Evolutionary conservation across 352 stramenopile genomes (phyloP).

Genomic region (Phytophthora hibernalis): DNA sequence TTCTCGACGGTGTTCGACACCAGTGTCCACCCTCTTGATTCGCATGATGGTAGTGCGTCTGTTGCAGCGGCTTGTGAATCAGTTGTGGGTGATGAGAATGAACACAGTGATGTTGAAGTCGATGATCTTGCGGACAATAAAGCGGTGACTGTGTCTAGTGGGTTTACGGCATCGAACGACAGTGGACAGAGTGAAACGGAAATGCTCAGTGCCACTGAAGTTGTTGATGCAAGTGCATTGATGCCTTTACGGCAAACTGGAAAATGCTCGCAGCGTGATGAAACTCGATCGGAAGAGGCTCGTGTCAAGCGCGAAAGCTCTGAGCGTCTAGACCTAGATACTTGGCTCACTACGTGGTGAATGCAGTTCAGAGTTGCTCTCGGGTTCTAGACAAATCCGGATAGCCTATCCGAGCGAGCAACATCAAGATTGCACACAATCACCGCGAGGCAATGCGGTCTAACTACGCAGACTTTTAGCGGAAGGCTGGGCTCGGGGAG

Average conservation of each 20-base stretch:
- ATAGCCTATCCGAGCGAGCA: background rate
- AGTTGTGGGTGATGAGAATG: background rate
- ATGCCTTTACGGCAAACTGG: background rate
- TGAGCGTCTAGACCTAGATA: background rate
- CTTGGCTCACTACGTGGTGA: conserved; percentile 3
- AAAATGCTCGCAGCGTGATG: background rate
- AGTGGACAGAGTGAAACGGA: background rate
- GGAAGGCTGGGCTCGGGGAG: no score
- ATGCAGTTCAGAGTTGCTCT: background rate
- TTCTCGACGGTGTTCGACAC: no score
- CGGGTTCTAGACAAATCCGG: background rate
- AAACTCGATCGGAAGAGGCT: conserved; percentile 5
- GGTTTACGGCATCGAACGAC: background rate
- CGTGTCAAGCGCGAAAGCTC: background rate
- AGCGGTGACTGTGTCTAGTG: background rate
- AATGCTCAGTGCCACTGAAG: background rate
- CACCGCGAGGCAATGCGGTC: conserved; percentile 2
- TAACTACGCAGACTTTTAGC: conserved; percentile 1
- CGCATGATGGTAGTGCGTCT: conserved; percentile 3
- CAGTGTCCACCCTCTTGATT: no score
- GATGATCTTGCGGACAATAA: background rate
- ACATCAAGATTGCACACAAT: background rate
- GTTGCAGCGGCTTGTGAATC: background rate
- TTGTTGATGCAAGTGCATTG: background rate
- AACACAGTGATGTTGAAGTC: background rate